A percentile compares a stretch with the other conserved stretches of the same genome.
Conservation (phyloP, 2,329 filamentous ascomycete species). For the Aspergillus terreus region DNA sequence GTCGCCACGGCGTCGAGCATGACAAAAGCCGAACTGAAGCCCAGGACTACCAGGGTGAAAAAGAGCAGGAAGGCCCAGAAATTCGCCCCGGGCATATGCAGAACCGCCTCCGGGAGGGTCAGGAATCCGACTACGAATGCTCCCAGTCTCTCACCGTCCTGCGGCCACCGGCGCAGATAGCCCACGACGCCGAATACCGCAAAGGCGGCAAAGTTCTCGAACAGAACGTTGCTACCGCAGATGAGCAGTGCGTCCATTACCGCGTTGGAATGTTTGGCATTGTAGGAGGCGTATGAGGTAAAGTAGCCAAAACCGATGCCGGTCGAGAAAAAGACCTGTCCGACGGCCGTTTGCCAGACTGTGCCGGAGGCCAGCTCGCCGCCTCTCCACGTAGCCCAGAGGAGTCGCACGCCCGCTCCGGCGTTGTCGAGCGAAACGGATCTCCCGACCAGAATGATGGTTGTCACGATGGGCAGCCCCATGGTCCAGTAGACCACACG, state of each 20-base stretch:
- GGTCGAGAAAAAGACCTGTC: constrained; percentile 59
- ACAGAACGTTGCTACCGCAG: constrained; percentile 53
- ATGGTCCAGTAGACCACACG: constrained; percentile 62
- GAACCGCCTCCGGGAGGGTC: constrained; percentile 55
- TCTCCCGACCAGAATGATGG: constrained; percentile 54
- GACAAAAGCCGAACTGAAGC: constrained; percentile 57
- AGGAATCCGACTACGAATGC: constrained; percentile 57
- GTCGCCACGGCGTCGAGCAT: constrained; percentile 58
- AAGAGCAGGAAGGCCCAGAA: constrained; percentile 59
- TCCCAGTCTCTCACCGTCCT: constrained; percentile 42
- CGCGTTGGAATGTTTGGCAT: constrained; percentile 54
- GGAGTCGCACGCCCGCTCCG: constrained; percentile 48
- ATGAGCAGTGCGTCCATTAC: constrained; percentile 58
- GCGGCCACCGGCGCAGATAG: constrained; percentile 40
- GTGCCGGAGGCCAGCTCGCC: constrained; percentile 49
- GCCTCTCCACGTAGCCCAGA: constrained; percentile 49
- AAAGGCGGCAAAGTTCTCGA: constrained; percentile 52
- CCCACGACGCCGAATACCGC: constrained; percentile 57
- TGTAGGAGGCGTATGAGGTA: constrained; percentile 57
- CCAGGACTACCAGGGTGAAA: constrained; percentile 56
- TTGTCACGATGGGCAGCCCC: constrained; percentile 56
- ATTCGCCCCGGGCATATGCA: constrained; percentile 55
- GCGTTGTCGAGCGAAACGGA: constrained; percentile 54
- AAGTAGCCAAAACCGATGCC: constrained; percentile 59
- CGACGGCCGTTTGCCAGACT: constrained; percentile 59